A percentile compares a stretch with the other conserved stretches of the same genome.
Evolutionary conservation across 306 rosid species (phyloP).

Genomic region (Leucaena leucocephala): DNA sequence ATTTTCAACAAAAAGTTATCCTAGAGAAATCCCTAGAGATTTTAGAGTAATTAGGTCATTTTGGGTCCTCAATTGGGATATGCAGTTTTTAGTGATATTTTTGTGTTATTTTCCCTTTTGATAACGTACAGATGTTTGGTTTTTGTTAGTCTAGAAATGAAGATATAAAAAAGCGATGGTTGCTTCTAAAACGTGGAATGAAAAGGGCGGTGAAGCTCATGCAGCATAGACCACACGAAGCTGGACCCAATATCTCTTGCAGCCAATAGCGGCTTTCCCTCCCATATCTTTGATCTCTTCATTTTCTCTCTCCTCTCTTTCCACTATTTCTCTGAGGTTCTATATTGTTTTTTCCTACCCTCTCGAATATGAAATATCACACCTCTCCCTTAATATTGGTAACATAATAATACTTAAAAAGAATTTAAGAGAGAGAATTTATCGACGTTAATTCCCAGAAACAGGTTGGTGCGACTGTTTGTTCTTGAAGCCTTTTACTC

Average conservation of each 20-base stretch:
- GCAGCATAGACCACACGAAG: conserved; percentile 57
- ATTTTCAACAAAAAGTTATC: no score
- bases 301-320: conserved; percentile 5
- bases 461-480: conserved; percentile 34
- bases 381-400: not conserved
- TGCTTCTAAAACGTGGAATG: conserved; percentile 39
- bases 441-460: conserved; percentile 23
- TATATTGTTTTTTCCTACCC: not conserved
- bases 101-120: no score
- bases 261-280: conserved; percentile 61
- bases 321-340: not conserved
- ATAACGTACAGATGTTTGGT: no score
- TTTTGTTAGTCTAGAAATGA: not conserved
- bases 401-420: not conserved
- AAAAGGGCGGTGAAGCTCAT: conserved; percentile 31
- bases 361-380: not conserved
- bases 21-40: no score
- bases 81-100: no score
- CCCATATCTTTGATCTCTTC: conserved; percentile 62
- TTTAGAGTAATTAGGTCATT: no score
- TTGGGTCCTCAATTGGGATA: no score
- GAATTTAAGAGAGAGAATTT: conserved; percentile 14
- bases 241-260: conserved; percentile 67
- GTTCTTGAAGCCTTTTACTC: conserved; percentile 21
- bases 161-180: conserved; percentile 6